phyloP scores from a whole-genome alignment of 176 grass and related monocot species.

The Triticum timopheevii region DNA sequence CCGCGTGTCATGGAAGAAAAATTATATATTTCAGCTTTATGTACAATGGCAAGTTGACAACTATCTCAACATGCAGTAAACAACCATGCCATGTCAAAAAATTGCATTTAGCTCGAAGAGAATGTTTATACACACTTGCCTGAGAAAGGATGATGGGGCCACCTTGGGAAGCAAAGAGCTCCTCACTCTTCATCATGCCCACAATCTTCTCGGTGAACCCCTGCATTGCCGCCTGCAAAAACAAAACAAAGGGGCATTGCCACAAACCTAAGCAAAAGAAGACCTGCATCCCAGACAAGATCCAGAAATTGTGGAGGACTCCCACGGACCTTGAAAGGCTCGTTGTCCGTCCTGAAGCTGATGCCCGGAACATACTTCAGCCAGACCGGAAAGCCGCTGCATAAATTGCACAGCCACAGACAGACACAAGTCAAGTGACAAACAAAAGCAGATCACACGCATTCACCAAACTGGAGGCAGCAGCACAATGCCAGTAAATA shows the following conservation, averaged over 20 bases:
- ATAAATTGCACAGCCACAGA: neutral
- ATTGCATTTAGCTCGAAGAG: constrained; percentile 12
- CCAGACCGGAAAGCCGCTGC: constrained; percentile 98
- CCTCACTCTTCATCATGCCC: constrained; percentile 82
- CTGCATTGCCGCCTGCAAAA: constrained; percentile 85
- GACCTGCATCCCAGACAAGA: constrained; percentile 1
- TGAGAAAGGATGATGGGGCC: constrained; percentile 99
- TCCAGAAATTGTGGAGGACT: constrained; percentile 24
- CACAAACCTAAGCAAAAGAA: neutral
- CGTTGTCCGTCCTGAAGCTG: constrained; percentile 99
- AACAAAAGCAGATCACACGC: constrained; percentile 9
- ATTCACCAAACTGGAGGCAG: constrained; percentile 19
- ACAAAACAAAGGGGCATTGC: constrained; percentile 3
- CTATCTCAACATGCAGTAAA: neutral
- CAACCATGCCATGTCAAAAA: neutral
- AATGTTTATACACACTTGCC: constrained; percentile 43
- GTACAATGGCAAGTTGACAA: neutral
- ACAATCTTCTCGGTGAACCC: constrained; percentile 96
- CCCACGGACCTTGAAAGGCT: constrained; percentile 81
- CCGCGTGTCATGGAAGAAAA: neutral
- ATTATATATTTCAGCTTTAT: neutral
- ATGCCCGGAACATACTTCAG: constrained; percentile 98
- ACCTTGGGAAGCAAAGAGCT: constrained; percentile 93
- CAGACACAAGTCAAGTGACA: neutral
- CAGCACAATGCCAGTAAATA: neutral